Conservation (phyloP, 179 eudicot species). For the Spinacia oleracea region DNA sequence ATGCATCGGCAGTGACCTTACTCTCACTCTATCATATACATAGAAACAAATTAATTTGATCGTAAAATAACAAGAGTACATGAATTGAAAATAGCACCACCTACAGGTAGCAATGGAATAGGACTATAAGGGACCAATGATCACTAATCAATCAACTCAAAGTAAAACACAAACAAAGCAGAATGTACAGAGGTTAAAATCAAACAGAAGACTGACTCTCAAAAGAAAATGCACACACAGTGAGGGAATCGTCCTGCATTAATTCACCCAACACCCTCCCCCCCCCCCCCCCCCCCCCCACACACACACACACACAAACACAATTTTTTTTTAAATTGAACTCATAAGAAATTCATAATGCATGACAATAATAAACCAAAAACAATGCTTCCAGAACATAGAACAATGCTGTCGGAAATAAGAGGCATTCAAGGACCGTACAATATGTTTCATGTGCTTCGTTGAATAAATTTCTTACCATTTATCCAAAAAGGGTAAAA, state of each 20-base stretch:
- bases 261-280: no score
- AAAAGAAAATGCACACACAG: neutral
- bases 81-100: no score
- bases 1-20: constrained; percentile 1
- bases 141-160: neutral
- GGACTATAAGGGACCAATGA: neutral
- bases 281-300: no score
- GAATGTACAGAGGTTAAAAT: neutral
- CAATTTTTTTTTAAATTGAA: no score
- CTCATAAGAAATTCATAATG: neutral
- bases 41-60: neutral
- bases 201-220: neutral
- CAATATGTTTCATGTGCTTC: no score
- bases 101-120: neutral
- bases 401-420: no score
- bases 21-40: constrained; percentile 9
- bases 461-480: no score
- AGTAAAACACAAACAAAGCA: neutral
- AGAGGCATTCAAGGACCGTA: neutral
- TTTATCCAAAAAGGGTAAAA: no score
- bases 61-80: neutral
- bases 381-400: neutral
- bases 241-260: neutral
- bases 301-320: no score
- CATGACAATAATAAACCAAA: neutral